Conservation (phyloP, 257 asterid genomes). For the Capsicum chinense region DNA sequence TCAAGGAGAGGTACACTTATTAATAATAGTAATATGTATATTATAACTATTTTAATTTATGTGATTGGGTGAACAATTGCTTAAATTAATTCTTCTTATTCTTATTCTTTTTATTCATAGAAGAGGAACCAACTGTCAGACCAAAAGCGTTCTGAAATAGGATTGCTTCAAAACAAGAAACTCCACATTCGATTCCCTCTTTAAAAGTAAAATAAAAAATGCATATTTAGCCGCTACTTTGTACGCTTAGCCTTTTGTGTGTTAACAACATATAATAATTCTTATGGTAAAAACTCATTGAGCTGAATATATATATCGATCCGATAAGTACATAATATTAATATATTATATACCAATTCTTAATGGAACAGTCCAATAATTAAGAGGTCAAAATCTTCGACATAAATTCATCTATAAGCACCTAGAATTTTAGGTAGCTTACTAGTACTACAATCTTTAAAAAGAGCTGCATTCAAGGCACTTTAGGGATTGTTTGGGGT, state of each 20-base stretch:
- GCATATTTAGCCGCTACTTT: neutral
- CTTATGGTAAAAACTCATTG: neutral
- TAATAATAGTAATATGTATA: no score
- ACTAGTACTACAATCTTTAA: neutral
- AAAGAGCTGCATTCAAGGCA: neutral
- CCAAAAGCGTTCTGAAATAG: neutral
- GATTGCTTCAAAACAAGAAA: conserved; percentile 31
- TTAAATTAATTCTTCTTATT: neutral
- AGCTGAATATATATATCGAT: neutral
- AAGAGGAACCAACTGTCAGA: neutral
- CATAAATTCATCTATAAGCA: neutral
- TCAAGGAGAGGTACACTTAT: no score
- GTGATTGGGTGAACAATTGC: neutral
- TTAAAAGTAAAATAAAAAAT: neutral
- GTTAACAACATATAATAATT: neutral
- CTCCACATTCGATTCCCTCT: conserved; percentile 26
- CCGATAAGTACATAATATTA: no score
- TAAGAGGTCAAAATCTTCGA: neutral
- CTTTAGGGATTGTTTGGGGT: neutral
- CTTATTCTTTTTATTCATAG: neutral
- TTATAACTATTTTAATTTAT: no score
- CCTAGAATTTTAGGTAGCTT: neutral
- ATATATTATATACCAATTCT: no score
- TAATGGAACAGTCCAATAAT: no score
- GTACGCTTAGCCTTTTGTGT: neutral